A percentile compares a stretch with the other conserved stretches of the same genome.
These are phyloP conservation scores for Pyricularia grisea DNA, from an alignment of 2,329 filamentous ascomycete species.

Conservation along the genomic window DNA sequence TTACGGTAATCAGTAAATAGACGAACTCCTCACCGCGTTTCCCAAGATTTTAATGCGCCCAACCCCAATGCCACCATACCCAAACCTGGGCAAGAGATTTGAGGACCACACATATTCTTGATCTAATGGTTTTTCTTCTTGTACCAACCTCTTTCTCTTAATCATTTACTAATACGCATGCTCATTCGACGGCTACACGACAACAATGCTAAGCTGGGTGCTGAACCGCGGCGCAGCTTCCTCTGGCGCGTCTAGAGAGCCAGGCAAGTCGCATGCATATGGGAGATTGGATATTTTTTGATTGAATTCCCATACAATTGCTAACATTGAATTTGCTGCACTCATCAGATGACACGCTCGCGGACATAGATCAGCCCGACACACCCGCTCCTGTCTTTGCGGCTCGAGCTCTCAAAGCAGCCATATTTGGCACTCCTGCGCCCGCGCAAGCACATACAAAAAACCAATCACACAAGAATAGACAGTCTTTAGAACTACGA, in stretches of 20 bases:
- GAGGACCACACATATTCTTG: neutral
- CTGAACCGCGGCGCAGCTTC: conserved; percentile 35
- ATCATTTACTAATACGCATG: neutral
- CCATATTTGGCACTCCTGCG: conserved; percentile 51
- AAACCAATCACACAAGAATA: neutral
- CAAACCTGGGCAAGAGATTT: neutral
- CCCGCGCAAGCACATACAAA: conserved; percentile 13
- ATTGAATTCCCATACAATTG: neutral
- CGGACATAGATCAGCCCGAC: conserved; percentile 43
- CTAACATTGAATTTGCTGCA: neutral
- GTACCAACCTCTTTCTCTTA: neutral
- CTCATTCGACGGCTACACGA: neutral
- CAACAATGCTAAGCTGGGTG: conserved; percentile 50
- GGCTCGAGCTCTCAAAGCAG: conserved; percentile 54
- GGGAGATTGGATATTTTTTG: neutral
- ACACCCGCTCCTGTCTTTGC: conserved; percentile 60
- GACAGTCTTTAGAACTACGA: neutral
- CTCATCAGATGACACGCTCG: conserved; percentile 29
- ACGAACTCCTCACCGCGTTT: conserved; percentile 6
- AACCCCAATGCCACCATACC: neutral
- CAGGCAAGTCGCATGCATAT: conserved; percentile 6
- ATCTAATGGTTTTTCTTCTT: neutral
- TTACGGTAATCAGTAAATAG: conserved; percentile 18
- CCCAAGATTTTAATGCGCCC: neutral
- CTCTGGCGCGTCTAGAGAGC: conserved; percentile 21